Evolutionary conservation across 2,329 filamentous ascomycete species (phyloP), one percentile per base, ranked within the genome.

Genomic region (Verticillium albo-atrum): DNA sequence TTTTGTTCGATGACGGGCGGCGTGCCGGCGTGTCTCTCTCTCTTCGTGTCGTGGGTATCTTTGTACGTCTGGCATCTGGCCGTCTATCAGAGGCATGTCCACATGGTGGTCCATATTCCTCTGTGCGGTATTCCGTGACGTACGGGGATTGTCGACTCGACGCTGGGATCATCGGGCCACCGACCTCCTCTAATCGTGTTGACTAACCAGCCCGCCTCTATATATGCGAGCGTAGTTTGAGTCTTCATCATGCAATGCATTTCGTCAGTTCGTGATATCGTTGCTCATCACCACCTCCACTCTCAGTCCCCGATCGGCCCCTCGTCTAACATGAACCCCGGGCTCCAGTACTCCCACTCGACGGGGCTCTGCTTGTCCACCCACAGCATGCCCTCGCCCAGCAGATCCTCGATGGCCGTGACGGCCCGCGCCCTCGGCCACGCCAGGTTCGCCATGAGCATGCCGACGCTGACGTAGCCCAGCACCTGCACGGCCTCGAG

Each of bases 271-370:
- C 42, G 42, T 47, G 2, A 25, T 23, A 23, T 47, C 42, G 10
- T 47, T 12, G 42, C 23, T 67, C 62, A 61, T 67, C 54, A 66
- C 62, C 10, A 65, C 47, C 50, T 60, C 30, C 57, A 14, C 20
- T 60, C 51, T 66, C 62, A 55, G 59, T 62, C 23, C 32, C 57
- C 23, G 37, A n/a, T 37, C 56, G n/a, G n/a, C 35, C 65, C 42
- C 42, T 47, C 61, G 56, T 62, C 79, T 2, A 80, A 72, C 79
- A 93, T 91, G 62, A 90, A 91, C 0, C 88, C 87, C 1, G 91
- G 91, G 61, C 87, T 91, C 95, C 95, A 99, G 68, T 97, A 99
- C 74, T 98, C 93, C 74, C 88, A 92, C 77, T 98, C 94, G 20
- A 71, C 72, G 9, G 84, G 81, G 10, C 77, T 87, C 76, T 97